Percentiles rank a stretch among this genome's conserved stretches.
phyloP scores from a whole-genome alignment of 495 filamentous ascomycete genomes.

The Aspergillus hancockii region DNA sequence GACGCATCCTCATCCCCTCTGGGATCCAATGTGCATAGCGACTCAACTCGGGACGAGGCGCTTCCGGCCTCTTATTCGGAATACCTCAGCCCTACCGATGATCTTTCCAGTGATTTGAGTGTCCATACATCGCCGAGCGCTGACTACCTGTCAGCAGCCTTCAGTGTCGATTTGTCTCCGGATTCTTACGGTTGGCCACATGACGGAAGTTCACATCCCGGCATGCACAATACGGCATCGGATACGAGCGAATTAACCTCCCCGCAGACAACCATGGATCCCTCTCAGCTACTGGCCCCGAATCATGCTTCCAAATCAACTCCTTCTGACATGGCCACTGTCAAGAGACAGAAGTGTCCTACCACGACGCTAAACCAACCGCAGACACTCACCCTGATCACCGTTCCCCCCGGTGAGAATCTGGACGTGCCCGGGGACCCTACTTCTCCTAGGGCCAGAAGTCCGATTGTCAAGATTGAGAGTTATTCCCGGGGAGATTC shows the following conservation, averaged over 20 bases:
- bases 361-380: slow-evolving; percentile 8
- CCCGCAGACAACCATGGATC: slow-evolving; percentile 17
- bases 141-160: slow-evolving; percentile 12
- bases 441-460: slow-evolving; percentile 35
- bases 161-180: slow-evolving; percentile 7
- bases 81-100: slow-evolving; percentile 25
- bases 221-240: slow-evolving; percentile 1
- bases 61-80: slow-evolving; percentile 21
- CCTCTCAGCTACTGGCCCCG: slow-evolving; percentile 26
- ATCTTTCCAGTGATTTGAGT: slow-evolving; percentile 23
- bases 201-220: slow-evolving; percentile 2
- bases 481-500: slow-evolving; percentile 52
- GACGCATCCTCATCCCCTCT: slow-evolving; percentile 17
- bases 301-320: slow-evolving; percentile 21
- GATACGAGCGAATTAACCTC: slow-evolving; percentile 13
- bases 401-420: slow-evolving; percentile 23
- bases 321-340: slow-evolving; percentile 15
- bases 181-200: slow-evolving; percentile 15
- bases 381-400: slow-evolving; percentile 23
- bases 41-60: slow-evolving; percentile 10
- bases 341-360: slow-evolving; percentile 3
- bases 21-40: slow-evolving; percentile 6
- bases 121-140: slow-evolving; percentile 22
- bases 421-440: slow-evolving; percentile 16
- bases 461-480: slow-evolving; percentile 49